Evolutionary conservation across 768 basidiomycete species (phyloP).

Genomic region (Gautieria morchelliformis): DNA sequence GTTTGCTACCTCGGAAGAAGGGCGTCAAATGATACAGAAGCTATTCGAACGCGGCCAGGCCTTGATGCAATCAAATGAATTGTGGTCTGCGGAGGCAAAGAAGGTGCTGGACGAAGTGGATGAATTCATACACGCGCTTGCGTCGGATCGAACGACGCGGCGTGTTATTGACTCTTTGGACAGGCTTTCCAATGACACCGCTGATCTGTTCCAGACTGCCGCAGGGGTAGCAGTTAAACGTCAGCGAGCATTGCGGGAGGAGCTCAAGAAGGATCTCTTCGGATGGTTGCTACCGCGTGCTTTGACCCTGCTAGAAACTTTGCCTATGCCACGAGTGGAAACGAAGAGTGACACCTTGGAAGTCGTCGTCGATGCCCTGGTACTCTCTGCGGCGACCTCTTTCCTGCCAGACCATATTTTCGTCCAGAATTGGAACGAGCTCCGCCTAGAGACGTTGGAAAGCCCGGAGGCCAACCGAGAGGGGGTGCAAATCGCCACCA

Average conservation of each 20-base stretch:
- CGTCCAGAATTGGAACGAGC: constrained; percentile 16
- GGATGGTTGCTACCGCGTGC: constrained; percentile 19
- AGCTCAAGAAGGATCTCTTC: constrained; percentile 10
- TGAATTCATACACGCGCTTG: constrained; percentile 10
- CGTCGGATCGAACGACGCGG: constrained; percentile 12
- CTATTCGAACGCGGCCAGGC: constrained; percentile 14
- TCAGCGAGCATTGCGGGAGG: constrained; percentile 1
- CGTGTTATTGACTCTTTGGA: constrained; percentile 12
- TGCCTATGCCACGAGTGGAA: constrained; percentile 23
- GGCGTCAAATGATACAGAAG: constrained; percentile 4
- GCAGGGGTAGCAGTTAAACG: not conserved
- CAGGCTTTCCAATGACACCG: constrained; percentile 1
- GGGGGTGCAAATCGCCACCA: not conserved
- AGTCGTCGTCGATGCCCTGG: constrained; percentile 16
- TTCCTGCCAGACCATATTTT: constrained; percentile 17
- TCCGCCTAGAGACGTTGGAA: constrained; percentile 12
- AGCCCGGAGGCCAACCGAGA: not conserved
- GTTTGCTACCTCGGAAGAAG: constrained; percentile 12
- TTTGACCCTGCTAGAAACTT: constrained; percentile 12
- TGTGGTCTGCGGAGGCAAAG: constrained; percentile 10
- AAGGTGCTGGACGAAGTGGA: constrained; percentile 12
- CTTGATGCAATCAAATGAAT: constrained; percentile 7
- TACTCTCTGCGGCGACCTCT: constrained; percentile 13
- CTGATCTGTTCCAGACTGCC: constrained; percentile 2
- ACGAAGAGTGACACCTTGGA: constrained; percentile 12